These are phyloP conservation scores for Talaromyces islandicus DNA, from an alignment of 2,329 filamentous ascomycete species.

Conservation along the genomic window DNA sequence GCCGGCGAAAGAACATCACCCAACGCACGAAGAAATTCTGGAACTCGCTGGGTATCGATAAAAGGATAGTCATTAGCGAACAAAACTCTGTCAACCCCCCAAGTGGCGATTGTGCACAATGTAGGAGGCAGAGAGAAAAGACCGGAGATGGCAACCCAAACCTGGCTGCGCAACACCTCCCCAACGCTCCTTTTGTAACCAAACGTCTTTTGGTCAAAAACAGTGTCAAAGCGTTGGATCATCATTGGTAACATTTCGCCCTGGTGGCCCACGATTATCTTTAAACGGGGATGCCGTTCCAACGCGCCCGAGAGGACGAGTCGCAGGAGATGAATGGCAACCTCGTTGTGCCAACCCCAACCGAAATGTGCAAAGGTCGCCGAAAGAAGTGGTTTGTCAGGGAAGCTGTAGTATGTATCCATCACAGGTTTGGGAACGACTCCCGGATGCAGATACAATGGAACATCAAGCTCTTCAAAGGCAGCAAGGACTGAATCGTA, in stretches of 20 bases:
- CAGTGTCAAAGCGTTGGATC: not conserved
- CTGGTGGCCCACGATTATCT: not conserved
- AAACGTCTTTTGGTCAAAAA: not conserved
- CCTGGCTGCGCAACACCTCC: not conserved
- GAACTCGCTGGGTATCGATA: not conserved
- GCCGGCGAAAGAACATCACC: not conserved
- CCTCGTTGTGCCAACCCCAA: constrained; percentile 1
- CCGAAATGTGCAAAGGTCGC: not conserved
- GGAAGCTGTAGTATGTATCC: not conserved
- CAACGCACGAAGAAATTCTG: not conserved
- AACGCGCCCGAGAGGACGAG: not conserved
- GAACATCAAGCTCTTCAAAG: not conserved
- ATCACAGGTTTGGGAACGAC: not conserved
- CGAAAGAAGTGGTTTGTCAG: not conserved
- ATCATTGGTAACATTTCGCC: not conserved
- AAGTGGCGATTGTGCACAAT: not conserved
- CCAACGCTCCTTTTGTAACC: not conserved
- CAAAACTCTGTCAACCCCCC: not conserved
- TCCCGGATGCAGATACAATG: not conserved
- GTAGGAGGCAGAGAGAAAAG: not conserved
- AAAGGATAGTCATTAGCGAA: not conserved
- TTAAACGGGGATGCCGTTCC: not conserved
- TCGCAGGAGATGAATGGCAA: not conserved
- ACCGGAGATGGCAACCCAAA: not conserved
- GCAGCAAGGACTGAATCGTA: not conserved